Conservation (phyloP, 495 filamentous ascomycete genomes). For the Aspergillus egyptiacus region DNA sequence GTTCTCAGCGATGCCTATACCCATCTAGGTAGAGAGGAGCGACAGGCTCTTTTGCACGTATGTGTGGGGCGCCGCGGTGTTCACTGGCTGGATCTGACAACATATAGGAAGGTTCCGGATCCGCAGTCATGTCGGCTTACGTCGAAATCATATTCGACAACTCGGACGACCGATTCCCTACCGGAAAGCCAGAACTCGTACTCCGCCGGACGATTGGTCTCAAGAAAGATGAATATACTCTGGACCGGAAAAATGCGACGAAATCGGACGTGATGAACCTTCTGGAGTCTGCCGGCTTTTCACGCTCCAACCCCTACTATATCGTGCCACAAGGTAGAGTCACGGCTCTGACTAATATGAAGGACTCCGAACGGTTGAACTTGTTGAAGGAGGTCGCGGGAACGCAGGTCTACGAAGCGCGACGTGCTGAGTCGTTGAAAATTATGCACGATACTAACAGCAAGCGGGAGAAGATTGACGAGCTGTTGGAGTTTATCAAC, state of each 20-base stretch:
- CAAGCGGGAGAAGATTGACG: constrained; percentile 91
- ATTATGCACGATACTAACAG: constrained; percentile 97
- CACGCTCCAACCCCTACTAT: constrained; percentile 96
- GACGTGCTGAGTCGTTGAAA: constrained; percentile 81
- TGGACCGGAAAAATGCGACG: constrained; percentile 92
- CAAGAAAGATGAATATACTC: constrained; percentile 97
- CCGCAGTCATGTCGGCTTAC: constrained; percentile 97
- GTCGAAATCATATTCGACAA: constrained; percentile 99
- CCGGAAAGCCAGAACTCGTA: constrained; percentile 82
- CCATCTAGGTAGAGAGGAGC: constrained; percentile 92
- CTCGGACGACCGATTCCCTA: constrained; percentile 90
- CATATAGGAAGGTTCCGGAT: constrained; percentile 80
- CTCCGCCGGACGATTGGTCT: constrained; percentile 89
- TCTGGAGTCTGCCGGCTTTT: constrained; percentile 93
- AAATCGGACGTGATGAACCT: constrained; percentile 94
- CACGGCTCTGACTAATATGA: constrained; percentile 96
- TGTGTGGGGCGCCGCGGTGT: constrained; percentile 9
- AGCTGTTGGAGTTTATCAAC: constrained; percentile 82
- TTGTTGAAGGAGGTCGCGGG: constrained; percentile 96
- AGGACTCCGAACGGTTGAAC: constrained; percentile 80
- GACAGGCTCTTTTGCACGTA: constrained; percentile 85
- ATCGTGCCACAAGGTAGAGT: constrained; percentile 97
- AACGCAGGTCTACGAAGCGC: constrained; percentile 92
- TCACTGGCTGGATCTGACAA: constrained; percentile 18
- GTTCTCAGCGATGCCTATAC: constrained; percentile 97